phyloP scores from a whole-genome alignment of 2,329 filamentous ascomycete genomes.

The Xylaria digitata region DNA sequence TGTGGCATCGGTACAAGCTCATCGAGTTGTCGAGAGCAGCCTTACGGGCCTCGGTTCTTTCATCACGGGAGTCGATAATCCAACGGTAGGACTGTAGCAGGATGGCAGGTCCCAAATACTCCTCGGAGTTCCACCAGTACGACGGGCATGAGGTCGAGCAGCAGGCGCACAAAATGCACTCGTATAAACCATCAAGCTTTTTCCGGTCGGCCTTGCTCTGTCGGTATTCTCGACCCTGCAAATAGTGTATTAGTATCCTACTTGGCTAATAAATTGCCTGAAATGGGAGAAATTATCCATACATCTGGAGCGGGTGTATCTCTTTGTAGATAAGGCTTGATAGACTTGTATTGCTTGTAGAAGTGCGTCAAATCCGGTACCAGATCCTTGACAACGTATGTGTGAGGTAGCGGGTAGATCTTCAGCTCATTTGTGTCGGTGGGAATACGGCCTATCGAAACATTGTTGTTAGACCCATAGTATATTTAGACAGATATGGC shows the following conservation, averaged over 20 bases:
- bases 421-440: conserved; percentile 85
- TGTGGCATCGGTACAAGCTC: conserved; percentile 99
- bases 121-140: conserved; percentile 99
- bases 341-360: conserved; percentile 99
- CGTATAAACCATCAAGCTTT: conserved; percentile 98
- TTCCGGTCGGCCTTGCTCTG: conserved; percentile 92
- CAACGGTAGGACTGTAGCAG: conserved; percentile 98
- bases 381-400: conserved; percentile 98
- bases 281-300: conserved; percentile 55
- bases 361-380: conserved; percentile 98
- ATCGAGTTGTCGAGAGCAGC: conserved; percentile 96
- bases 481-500: background rate
- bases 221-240: conserved; percentile 87
- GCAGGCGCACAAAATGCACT: conserved; percentile 99
- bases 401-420: conserved; percentile 98
- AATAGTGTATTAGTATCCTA: conserved; percentile 34
- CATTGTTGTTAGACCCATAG: conserved; percentile 37
- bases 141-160: conserved; percentile 99
- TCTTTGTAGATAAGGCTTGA: conserved; percentile 97
- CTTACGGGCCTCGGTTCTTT: conserved; percentile 88
- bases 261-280: background rate
- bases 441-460: conserved; percentile 84
- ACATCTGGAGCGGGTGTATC: conserved; percentile 86
- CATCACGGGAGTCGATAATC: conserved; percentile 94
- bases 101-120: conserved; percentile 97